These are phyloP conservation scores for Heritiera littoralis DNA, from an alignment of 345 rosid genomes.

Conservation along the genomic window DNA sequence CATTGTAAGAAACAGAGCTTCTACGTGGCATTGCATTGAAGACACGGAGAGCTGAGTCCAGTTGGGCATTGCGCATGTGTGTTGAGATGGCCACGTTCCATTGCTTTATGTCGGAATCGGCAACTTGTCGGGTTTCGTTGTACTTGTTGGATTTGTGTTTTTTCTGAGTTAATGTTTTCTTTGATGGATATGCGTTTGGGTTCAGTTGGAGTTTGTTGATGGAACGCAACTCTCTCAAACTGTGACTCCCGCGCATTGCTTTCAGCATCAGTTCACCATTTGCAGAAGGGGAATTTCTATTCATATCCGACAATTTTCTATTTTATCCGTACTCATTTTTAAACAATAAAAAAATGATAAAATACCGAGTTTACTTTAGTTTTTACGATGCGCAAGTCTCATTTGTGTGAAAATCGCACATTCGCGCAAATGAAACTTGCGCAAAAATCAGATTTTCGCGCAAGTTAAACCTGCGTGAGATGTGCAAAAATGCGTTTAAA, in stretches of 20 bases:
- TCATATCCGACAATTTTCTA: too few species aligned
- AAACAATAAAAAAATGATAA: too few species aligned
- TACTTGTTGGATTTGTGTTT: constrained; percentile 25
- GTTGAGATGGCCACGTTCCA: constrained; percentile 55
- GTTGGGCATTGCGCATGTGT: constrained; percentile 54
- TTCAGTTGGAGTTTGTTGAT: not conserved
- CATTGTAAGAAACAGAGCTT: constrained; percentile 55
- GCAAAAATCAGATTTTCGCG: too few species aligned
- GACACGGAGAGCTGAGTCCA: constrained; percentile 45
- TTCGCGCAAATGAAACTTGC: too few species aligned
- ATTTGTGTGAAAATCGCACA: too few species aligned
- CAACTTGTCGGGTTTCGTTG: constrained; percentile 12
- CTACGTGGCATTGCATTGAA: constrained; percentile 60
- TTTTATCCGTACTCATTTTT: too few species aligned
- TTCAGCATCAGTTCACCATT: constrained; percentile 1
- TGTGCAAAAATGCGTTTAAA: too few species aligned
- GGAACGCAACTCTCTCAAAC: not conserved
- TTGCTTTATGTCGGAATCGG: constrained; percentile 45
- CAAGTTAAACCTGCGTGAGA: too few species aligned
- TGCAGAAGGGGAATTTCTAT: too few species aligned
- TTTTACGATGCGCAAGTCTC: too few species aligned
- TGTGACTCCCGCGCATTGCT: constrained; percentile 44
- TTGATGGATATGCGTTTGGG: constrained; percentile 36
- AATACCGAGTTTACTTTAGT: too few species aligned
- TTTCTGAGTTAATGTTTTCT: constrained; percentile 30